These are phyloP conservation scores for Wickerhamomyces chambardii DNA, from an alignment of 805 yeast genomes.

Conservation along the genomic window DNA sequence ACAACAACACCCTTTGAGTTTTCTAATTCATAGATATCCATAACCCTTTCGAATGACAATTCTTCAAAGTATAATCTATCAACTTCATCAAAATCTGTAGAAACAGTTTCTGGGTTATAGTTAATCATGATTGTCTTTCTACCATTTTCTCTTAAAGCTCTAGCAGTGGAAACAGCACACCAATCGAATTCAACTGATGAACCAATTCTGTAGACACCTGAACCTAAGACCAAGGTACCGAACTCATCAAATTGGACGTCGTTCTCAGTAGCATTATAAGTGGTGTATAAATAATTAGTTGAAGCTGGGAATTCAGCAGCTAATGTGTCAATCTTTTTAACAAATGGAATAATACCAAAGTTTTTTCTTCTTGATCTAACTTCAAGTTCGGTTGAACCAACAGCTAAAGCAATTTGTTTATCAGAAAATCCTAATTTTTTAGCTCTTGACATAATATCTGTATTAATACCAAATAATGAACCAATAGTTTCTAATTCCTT, in stretches of 20 bases:
- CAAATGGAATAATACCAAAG: slow-evolving; percentile 81
- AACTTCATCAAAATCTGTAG: slow-evolving; percentile 97
- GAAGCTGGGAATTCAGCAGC: slow-evolving; percentile 99
- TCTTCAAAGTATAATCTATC: slow-evolving; percentile 96
- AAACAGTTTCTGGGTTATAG: slow-evolving; percentile 97
- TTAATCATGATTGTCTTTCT: slow-evolving; percentile 92
- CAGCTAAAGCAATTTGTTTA: slow-evolving; percentile 78
- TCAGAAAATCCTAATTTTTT: slow-evolving; percentile 95
- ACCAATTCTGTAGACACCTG: slow-evolving; percentile 99
- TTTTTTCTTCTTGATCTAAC: slow-evolving; percentile 78
- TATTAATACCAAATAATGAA: slow-evolving; percentile 48
- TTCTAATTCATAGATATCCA: slow-evolving; percentile 96
- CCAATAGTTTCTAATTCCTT: slow-evolving; percentile 63
- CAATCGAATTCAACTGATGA: slow-evolving; percentile 98
- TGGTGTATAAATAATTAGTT: slow-evolving; percentile 92
- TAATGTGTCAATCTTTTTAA: slow-evolving; percentile 91
- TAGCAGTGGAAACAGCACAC: slow-evolving; percentile 98
- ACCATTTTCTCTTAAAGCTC: slow-evolving; percentile 83
- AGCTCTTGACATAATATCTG: slow-evolving; percentile 66
- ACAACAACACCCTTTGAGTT: slow-evolving; percentile 85
- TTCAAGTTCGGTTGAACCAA: slow-evolving; percentile 65
- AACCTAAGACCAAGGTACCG: slow-evolving; percentile 92
- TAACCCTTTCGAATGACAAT: slow-evolving; percentile 87
- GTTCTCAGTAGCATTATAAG: slow-evolving; percentile 83
- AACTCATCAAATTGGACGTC: slow-evolving; percentile 83